Evolutionary conservation across 2,329 filamentous ascomycete genomes (phyloP), one percentile per base, ranked within the genome.

Genomic region (Ceratocystiopsis sp.): DNA sequence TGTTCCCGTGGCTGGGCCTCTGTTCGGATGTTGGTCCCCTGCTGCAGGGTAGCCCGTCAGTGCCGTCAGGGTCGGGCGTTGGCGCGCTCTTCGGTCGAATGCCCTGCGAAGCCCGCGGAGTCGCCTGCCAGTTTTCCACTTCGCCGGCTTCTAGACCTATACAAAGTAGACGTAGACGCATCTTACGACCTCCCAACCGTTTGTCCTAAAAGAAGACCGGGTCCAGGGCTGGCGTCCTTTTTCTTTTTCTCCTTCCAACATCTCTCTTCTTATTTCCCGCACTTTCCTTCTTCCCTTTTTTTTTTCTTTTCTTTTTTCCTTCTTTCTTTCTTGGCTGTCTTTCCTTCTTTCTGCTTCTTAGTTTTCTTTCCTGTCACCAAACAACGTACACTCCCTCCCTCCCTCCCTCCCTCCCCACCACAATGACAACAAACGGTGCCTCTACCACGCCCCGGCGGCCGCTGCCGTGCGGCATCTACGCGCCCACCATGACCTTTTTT

Each of bases 401-500:
- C 3, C 17, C 15, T 38, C 18, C 17, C 17, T 34, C 29, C 13
- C 14, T 34, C 39, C 18, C 15, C 40, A 21, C 14, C 35, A 40
- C 15, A 46, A 65, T 64, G 61, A 56, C 57, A 44, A 43, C 54
- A 40, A 59, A 55, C 48, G 55, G 54, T 42, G 32, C 51, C 35
- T 49, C 49, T 57, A 59, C 45, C 56, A 59, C 50, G 49, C 57
- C 46, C 56, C 60, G 49, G 48, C 64, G 70, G 46, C 69, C 78
- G 49, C 73, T 93, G 44, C 80, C 81, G 38, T 79, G 80, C 55
- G 84, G 84, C 58, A 86, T 91, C 58, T 93, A 91, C 61, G 82
- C 82, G 47, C 85, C 85, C 21, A 89, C 82, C 47, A 84, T 91
- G 78, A 93, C 84, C 54, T 93, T 93, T 61, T 93, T 93, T 67